Conservation (phyloP, 2,329 filamentous ascomycete genomes). For the Alternaria arborescens region DNA sequence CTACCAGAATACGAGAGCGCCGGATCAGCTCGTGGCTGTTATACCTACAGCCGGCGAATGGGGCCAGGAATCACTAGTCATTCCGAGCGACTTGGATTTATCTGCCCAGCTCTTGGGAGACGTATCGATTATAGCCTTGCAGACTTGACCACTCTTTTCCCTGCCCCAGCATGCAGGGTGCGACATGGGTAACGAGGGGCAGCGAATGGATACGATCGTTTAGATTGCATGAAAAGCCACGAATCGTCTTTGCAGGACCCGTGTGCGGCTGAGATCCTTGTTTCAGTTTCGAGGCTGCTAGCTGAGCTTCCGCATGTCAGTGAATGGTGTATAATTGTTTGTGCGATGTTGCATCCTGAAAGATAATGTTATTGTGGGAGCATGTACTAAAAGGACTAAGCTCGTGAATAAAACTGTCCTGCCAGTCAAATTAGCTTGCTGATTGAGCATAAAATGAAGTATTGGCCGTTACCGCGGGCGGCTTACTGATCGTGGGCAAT, state of each 20-base stretch:
- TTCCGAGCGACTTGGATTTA: background rate
- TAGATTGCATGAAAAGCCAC: slow-evolving; percentile 10
- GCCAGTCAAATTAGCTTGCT: background rate
- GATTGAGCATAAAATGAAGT: background rate
- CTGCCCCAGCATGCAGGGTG: slow-evolving; percentile 3
- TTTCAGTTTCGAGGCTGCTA: background rate
- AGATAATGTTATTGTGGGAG: background rate
- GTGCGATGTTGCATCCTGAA: background rate
- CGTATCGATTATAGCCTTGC: slow-evolving; percentile 5
- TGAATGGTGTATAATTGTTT: background rate
- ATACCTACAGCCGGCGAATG: slow-evolving; percentile 1
- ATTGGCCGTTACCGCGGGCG: background rate
- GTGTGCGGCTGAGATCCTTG: slow-evolving; percentile 7
- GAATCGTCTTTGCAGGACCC: background rate
- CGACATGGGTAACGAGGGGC: background rate
- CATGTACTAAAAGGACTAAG: background rate
- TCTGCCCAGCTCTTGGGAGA: slow-evolving; percentile 5
- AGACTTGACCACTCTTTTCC: background rate
- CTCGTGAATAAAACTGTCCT: background rate
- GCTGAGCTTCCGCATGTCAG: background rate
- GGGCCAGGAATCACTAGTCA: background rate
- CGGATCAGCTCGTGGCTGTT: slow-evolving; percentile 7
- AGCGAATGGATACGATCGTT: slow-evolving; percentile 7
- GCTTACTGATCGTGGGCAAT: slow-evolving; percentile 8
- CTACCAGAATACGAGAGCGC: slow-evolving; percentile 2